phyloP scores from a whole-genome alignment of 768 basidiomycete species.

The Hemileccinum impolitum region DNA sequence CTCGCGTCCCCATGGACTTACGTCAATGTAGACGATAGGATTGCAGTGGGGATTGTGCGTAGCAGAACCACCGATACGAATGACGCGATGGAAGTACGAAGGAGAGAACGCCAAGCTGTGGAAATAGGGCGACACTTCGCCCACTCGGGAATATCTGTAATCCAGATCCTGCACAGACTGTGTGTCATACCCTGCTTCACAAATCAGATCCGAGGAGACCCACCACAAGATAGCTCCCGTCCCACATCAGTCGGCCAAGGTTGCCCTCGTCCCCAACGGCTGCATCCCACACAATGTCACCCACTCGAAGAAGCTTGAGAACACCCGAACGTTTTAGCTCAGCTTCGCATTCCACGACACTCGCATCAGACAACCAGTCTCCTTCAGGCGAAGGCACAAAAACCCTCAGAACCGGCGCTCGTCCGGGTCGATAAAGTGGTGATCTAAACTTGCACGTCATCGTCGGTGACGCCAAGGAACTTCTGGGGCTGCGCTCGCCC shows the following conservation, averaged over 20 bases:
- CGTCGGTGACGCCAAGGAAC: conserved; percentile 16
- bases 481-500: conserved; percentile 17
- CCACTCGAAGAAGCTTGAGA: conserved; percentile 57
- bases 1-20: conserved; percentile 77
- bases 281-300: conserved; percentile 85
- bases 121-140: conserved; percentile 78
- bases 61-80: conserved; percentile 48
- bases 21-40: conserved; percentile 68
- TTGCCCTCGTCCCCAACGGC: conserved; percentile 87
- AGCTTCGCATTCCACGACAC: conserved; percentile 77
- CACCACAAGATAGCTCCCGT: conserved; percentile 84
- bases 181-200: neutral
- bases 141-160: conserved; percentile 71
- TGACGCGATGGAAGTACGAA: conserved; percentile 85
- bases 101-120: conserved; percentile 80
- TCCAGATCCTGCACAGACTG: conserved; percentile 67
- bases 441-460: conserved; percentile 49
- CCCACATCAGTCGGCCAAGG: conserved; percentile 80
- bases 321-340: conserved; percentile 61
- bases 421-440: conserved; percentile 64
- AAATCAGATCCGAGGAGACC: conserved; percentile 28
- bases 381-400: conserved; percentile 87
- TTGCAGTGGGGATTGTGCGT: conserved; percentile 46
- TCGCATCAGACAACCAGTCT: conserved; percentile 80
- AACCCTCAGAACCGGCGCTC: conserved; percentile 74